A percentile compares a stretch with the other conserved stretches of the same genome.
Conservation (phyloP, 441 rosid genomes). For the Pelargonium cotyledonis region DNA sequence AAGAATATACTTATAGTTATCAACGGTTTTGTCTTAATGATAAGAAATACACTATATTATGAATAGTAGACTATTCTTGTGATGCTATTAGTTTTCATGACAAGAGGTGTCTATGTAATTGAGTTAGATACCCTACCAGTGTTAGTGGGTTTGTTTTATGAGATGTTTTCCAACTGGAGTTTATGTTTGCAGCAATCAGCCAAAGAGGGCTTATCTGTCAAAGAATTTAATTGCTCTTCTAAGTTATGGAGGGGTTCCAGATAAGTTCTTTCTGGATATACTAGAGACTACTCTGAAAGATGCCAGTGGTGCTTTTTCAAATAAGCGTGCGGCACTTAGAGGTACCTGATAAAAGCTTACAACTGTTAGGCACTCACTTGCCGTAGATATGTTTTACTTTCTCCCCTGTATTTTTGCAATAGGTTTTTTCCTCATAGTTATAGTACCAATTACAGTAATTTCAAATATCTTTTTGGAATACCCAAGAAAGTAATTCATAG, state of each 20-base stretch:
- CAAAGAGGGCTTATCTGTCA: conserved; percentile 42
- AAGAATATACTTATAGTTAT: too few relatives aligned
- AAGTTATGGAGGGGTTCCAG: conserved; percentile 65
- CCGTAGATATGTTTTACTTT: not conserved
- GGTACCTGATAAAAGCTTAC: conserved; percentile 29
- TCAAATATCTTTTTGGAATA: too few relatives aligned
- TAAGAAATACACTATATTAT: too few relatives aligned
- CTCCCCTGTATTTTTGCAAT: not conserved
- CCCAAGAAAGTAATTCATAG: too few relatives aligned
- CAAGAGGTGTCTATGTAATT: not conserved
- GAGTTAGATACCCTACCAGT: not conserved
- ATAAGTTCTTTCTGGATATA: conserved; percentile 41
- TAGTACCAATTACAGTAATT: too few relatives aligned
- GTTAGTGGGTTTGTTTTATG: not conserved
- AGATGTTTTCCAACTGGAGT: conserved; percentile 6
- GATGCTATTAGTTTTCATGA: conserved; percentile 11
- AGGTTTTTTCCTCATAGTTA: not conserved
- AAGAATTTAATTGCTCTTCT: conserved; percentile 54
- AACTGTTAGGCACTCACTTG: not conserved
- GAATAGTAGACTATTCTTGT: not conserved
- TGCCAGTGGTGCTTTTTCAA: conserved; percentile 30
- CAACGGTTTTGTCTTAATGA: too few relatives aligned
- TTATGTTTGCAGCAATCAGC: conserved; percentile 35
- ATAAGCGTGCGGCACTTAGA: conserved; percentile 42
- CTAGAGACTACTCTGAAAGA: conserved; percentile 44